Evolutionary conservation across 2,329 filamentous ascomycete species (phyloP).

Genomic region (Fusarium hainanense): DNA sequence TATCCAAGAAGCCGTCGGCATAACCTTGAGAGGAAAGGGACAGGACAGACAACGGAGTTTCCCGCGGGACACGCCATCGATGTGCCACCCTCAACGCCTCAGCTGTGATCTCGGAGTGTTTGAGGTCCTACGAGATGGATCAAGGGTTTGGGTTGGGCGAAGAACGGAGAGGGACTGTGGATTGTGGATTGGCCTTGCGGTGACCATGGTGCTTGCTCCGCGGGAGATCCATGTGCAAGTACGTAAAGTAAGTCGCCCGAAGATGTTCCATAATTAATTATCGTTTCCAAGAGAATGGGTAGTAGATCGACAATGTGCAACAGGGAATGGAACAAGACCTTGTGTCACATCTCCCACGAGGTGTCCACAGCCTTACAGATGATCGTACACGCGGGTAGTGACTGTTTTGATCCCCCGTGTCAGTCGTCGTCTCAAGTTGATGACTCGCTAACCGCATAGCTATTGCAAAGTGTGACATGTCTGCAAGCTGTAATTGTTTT

Average conservation of each 20-base stretch:
- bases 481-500: background rate
- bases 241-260: background rate
- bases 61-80: slow-evolving; percentile 16
- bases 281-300: slow-evolving; percentile 40
- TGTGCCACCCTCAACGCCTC: slow-evolving; percentile 23
- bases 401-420: slow-evolving; percentile 1
- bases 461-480: background rate
- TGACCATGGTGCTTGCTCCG: slow-evolving; percentile 15
- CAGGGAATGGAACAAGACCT: slow-evolving; percentile 37
- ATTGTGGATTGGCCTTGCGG: slow-evolving; percentile 17
- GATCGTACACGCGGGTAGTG: slow-evolving; percentile 28
- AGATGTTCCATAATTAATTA: slow-evolving; percentile 3
- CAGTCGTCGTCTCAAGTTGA: background rate
- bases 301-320: slow-evolving; percentile 44
- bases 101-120: slow-evolving; percentile 32
- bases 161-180: slow-evolving; percentile 16
- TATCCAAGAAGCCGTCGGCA: slow-evolving; percentile 29
- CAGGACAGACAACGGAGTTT: slow-evolving; percentile 17
- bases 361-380: slow-evolving; percentile 38
- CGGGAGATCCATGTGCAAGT: slow-evolving; percentile 11
- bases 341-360: slow-evolving; percentile 43
- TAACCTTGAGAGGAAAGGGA: slow-evolving; percentile 21
- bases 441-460: background rate
- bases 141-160: slow-evolving; percentile 24
- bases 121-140: slow-evolving; percentile 32